Evolutionary conservation across 306 rosid species (phyloP), one percentile per base, ranked within the genome.

Genomic region (Inga laurina): DNA sequence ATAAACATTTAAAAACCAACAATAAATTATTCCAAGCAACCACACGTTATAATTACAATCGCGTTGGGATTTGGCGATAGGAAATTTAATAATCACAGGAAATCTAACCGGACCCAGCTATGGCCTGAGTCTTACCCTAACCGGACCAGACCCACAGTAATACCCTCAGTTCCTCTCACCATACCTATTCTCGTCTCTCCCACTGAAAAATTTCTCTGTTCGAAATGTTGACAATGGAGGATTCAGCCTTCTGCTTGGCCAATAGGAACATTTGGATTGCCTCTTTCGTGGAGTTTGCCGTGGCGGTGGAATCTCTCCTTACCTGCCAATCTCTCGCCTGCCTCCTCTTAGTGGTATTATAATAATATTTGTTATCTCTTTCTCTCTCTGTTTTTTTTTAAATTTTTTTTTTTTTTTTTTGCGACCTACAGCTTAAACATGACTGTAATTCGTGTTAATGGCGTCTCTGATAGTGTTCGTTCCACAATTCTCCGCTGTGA

Each of bases 61-160:
- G 15, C 5, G 3, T 46, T 46, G 51, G 46, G 2, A 43, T 46
- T 37, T 75, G 79, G 52, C 62, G 4, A 13, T 41, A 85, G 34
- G 77, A 82, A 56, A 30, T 72, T 66, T 24, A 39, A 39, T 24
- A 8, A 54, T 4, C 18, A 3, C 59, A 87, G 78, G 76, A 86
- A 82, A 86, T 90, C 95, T 88, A 93, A 90, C 88, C 84, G 86
- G 82, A 90, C 95, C 87, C 71, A 82, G 56, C 72, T 51, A 56
- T 9, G 84, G 90, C 83, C 54, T 64, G 15, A 74, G 88, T 81
- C 80, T 89, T 82, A 85, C 86, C 86, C 91, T 77, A 85, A 84
- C 84, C 81, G 51, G 86, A 86, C 84, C 84, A 67, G 68, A 79
- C n/a, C 14, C 19, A 46, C 46, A 14, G 59, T 15, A 37, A n/a